These are phyloP conservation scores for Nicotiana sylvestris DNA, from an alignment of 257 asterid genomes.

Conservation along the genomic window DNA sequence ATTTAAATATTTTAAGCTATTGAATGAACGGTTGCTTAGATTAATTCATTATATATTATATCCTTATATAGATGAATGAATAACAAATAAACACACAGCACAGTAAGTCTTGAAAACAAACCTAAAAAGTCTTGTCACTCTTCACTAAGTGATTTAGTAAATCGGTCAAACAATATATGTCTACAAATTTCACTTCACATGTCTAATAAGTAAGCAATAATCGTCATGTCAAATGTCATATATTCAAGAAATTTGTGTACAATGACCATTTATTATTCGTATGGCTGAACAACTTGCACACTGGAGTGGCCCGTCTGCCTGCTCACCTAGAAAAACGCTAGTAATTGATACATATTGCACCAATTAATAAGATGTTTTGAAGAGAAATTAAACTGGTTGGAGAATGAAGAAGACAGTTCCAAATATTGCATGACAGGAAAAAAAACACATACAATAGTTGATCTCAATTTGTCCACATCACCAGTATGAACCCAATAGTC, in stretches of 20 bases:
- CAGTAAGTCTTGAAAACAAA: background rate
- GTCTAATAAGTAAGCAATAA: background rate
- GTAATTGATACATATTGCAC: background rate
- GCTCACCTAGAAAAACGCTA: background rate
- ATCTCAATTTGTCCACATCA: background rate
- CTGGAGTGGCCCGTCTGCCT: no score
- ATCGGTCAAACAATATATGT: background rate
- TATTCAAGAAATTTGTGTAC: background rate
- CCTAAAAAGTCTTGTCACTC: background rate
- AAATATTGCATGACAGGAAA: no score
- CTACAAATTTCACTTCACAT: background rate
- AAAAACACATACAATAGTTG: no score
- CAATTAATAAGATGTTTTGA: background rate
- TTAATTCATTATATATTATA: no score
- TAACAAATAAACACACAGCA: background rate
- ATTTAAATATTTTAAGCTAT: no score
- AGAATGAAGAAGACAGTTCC: background rate
- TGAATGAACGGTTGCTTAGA: no score
- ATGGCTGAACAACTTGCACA: background rate
- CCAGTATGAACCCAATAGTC: background rate
- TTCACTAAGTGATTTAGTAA: background rate
- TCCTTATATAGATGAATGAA: no score
- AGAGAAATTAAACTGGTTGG: background rate
- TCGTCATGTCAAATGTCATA: background rate
- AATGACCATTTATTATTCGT: background rate